Base-by-base conservation (phyloP, 805 yeast genomes). In the Komagataella phaffii region DNA sequence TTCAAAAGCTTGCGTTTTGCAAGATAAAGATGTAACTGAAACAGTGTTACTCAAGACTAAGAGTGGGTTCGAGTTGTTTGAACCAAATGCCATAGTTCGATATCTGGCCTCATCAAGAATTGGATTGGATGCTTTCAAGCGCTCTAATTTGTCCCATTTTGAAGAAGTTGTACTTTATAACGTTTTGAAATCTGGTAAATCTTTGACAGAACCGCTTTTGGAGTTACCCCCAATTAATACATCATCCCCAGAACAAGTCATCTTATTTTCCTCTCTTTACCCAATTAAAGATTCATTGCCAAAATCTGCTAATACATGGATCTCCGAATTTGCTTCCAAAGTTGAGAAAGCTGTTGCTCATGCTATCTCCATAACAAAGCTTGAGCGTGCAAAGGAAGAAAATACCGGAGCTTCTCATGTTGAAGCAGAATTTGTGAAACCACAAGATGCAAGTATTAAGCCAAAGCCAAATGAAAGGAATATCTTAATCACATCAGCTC, bases 401-500 rank as follows among this genome's bases (percentile, higher is more conserved):
- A 73, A 76, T 51, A 75, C 77, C 8, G 76, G 76, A 46, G 55
- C 51, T 6, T 53, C 53, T 8, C 57, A 59, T 8, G 56, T 67
- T 21, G 50, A 55, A 21, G 60, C 59, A 44, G 45, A 43, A 43
- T 48, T 48, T n/a, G 56, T 62, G 44, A 50, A 47, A 17, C 49
- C 53, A n/a, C 52, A 51, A 8, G 64, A 57, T 24, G 75, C 74
- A 50, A 45, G 24, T 4, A 75, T 83, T 55, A 59, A 76, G 50
- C 99, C 98, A 53, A 79, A 78, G 58, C 72, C 76, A 21, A 77
- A 76, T 52, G 85, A 85, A 69, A 78, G 85, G 62, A 93, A 93
- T 68, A 79, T 91, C 52, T 72, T 93, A 59, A 83, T 93, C 63
- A 91, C 98, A 1, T 90, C 98, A 23, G 98, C 99, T 40, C 77